Evolutionary conservation across 345 rosid genomes (phyloP).

Genomic region (Lagerstroemia speciosa): DNA sequence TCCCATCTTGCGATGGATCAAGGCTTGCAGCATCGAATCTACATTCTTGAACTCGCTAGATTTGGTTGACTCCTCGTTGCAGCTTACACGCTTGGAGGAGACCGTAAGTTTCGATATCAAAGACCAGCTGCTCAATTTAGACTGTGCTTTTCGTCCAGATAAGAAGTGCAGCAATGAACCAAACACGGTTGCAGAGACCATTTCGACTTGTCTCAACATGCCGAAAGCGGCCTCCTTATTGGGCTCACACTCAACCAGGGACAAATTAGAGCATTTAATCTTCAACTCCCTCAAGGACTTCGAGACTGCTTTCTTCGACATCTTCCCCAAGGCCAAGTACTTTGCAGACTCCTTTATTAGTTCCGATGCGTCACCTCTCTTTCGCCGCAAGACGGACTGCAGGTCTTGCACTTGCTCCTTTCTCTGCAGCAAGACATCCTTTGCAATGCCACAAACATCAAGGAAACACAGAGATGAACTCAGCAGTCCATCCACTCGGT

Average conservation of each 20-base stretch:
- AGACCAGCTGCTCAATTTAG: conserved; percentile 7
- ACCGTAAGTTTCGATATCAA: not conserved
- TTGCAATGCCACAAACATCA: conserved; percentile 23
- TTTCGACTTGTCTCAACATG: conserved; percentile 6
- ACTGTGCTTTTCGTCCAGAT: not conserved
- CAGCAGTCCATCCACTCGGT: conserved; percentile 19
- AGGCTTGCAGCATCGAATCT: conserved; percentile 17
- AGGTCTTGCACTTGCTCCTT: conserved; percentile 23
- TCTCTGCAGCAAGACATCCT: conserved; percentile 26
- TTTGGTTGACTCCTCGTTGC: not conserved
- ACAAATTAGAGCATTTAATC: conserved; percentile 1
- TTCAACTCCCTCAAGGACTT: conserved; percentile 21
- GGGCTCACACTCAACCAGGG: not conserved
- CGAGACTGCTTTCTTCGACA: conserved; percentile 13
- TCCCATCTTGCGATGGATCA: conserved; percentile 9
- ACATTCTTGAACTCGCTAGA: conserved; percentile 9
- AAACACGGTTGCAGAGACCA: not conserved
- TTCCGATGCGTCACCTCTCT: conserved; percentile 6
- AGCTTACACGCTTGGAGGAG: conserved; percentile 1
- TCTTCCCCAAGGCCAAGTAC: conserved; percentile 27
- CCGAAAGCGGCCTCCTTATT: not conserved
- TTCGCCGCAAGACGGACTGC: conserved; percentile 22
- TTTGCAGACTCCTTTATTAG: conserved; percentile 12
- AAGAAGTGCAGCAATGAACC: conserved; percentile 6
- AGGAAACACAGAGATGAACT: conserved; percentile 31